Conservation (phyloP, 768 basidiomycete species). For the Collybia sordida region DNA sequence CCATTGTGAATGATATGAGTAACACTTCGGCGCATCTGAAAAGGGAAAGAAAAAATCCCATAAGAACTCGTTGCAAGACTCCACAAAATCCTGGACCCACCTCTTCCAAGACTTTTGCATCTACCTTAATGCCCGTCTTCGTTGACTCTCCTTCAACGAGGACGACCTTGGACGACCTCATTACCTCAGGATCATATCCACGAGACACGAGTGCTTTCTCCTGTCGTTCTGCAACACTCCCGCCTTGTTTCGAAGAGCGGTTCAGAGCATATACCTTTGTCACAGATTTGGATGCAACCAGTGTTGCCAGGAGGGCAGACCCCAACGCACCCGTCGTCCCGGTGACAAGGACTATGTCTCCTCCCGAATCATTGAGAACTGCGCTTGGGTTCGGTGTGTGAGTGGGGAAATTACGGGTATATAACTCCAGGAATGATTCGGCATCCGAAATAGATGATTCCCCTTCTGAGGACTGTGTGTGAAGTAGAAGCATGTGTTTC, state of each 20-base stretch:
- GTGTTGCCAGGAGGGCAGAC: conserved; percentile 21
- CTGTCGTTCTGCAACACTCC: background rate
- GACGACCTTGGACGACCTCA: conserved; percentile 1
- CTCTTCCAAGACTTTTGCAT: conserved; percentile 3
- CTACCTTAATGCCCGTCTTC: background rate
- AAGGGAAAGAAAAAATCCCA: too few relatives aligned
- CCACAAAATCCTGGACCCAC: background rate
- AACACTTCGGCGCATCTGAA: conserved; percentile 3
- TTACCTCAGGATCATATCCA: conserved; percentile 1
- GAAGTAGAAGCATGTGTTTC: background rate
- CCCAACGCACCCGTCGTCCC: conserved; percentile 36
- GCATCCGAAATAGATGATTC: background rate
- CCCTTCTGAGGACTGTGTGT: background rate
- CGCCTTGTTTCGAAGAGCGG: conserved; percentile 2
- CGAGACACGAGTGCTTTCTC: background rate
- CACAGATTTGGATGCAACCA: conserved; percentile 16
- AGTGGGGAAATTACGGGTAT: background rate
- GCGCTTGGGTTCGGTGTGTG: background rate
- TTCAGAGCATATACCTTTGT: conserved; percentile 29
- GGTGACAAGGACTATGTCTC: conserved; percentile 29
- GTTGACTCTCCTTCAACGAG: conserved; percentile 4
- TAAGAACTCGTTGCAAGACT: background rate
- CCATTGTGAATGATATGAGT: conserved; percentile 10
- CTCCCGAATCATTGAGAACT: background rate
- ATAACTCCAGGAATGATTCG: background rate